Conservation (phyloP, 768 basidiomycete genomes). For the Podaxis sp. region DNA sequence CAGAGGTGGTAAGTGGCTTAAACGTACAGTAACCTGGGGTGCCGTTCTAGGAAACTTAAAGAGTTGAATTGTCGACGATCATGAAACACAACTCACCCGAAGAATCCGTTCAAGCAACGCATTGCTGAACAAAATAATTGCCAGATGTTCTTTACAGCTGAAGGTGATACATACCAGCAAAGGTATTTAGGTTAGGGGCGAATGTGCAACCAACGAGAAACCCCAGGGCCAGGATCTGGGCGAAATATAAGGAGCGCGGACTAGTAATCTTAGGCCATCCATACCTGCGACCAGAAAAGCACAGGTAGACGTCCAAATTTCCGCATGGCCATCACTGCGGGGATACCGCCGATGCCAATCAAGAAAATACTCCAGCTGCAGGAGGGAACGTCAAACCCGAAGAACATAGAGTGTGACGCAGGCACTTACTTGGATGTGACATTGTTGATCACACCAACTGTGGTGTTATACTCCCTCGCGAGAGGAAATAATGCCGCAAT, state of each 20-base stretch:
- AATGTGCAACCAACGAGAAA: slow-evolving; percentile 51
- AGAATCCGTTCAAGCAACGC: slow-evolving; percentile 58
- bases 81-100: slow-evolving; percentile 38
- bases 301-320: slow-evolving; percentile 64
- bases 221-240: slow-evolving; percentile 52
- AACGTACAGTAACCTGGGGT: slow-evolving; percentile 58
- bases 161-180: slow-evolving; percentile 41
- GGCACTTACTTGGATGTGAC: slow-evolving; percentile 49
- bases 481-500: slow-evolving; percentile 58
- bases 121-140: slow-evolving; percentile 34
- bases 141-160: not conserved
- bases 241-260: not conserved
- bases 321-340: slow-evolving; percentile 63
- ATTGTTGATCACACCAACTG: slow-evolving; percentile 57
- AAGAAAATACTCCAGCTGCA: slow-evolving; percentile 67
- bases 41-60: slow-evolving; percentile 37
- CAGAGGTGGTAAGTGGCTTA: not conserved
- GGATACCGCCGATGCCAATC: slow-evolving; percentile 54
- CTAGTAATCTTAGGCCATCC: slow-evolving; percentile 4
- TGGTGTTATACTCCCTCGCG: slow-evolving; percentile 55
- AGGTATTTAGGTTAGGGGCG: slow-evolving; percentile 54
- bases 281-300: slow-evolving; percentile 70
- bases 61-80: slow-evolving; percentile 2
- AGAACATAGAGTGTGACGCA: not conserved
- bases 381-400: not conserved